phyloP scores from a whole-genome alignment of 2,329 filamentous ascomycete species.

The Colletotrichum chlorophyti region DNA sequence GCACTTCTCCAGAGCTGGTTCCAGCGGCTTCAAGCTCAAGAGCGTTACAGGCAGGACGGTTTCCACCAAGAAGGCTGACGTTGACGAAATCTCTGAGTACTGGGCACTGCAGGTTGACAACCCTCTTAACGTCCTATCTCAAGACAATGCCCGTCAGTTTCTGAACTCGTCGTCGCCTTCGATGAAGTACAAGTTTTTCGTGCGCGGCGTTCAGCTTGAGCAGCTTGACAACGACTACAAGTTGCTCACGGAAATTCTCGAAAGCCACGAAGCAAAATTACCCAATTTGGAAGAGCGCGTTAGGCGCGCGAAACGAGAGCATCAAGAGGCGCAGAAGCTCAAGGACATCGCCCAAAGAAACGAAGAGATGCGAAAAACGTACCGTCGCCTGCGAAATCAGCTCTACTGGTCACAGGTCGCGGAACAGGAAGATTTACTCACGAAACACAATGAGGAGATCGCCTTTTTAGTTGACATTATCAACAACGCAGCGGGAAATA shows the following conservation, averaged over 20 bases:
- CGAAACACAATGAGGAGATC: conserved; percentile 37
- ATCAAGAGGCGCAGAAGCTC: conserved; percentile 36
- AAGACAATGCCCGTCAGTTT: conserved; percentile 94
- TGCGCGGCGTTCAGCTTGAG: conserved; percentile 92
- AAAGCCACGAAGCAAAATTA: conserved; percentile 72
- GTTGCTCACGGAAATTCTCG: conserved; percentile 79
- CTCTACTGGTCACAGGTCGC: conserved; percentile 88
- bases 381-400: conserved; percentile 67
- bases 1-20: conserved; percentile 77
- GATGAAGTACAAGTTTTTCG: conserved; percentile 96
- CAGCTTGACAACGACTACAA: conserved; percentile 91
- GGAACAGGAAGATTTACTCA: conserved; percentile 69
- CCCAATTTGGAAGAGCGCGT: conserved; percentile 68
- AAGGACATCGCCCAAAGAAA: conserved; percentile 42
- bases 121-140: conserved; percentile 92
- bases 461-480: conserved; percentile 43
- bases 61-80: conserved; percentile 83
- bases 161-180: conserved; percentile 81
- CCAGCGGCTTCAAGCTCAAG: conserved; percentile 88
- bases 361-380: conserved; percentile 59
- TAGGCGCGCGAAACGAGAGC: conserved; percentile 61
- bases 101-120: conserved; percentile 96
- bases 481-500: conserved; percentile 45
- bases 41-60: conserved; percentile 72
- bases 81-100: conserved; percentile 93